Evolutionary conservation across 345 rosid genomes (phyloP), one percentile per base, ranked within the genome.

Genomic region (Isatis tinctoria): DNA sequence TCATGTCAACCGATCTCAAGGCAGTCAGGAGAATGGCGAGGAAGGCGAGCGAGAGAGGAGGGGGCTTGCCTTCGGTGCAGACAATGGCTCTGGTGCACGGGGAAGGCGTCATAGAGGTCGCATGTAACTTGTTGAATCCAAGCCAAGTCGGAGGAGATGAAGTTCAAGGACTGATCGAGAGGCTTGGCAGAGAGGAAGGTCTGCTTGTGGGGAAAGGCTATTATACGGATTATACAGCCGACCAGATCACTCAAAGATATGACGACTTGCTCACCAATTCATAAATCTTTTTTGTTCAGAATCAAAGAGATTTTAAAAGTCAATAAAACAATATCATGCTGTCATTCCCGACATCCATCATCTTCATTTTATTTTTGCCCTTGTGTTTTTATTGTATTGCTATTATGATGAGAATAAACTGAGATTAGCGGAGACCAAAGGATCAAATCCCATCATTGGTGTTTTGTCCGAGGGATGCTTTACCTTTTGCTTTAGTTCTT

Each of bases 111-210:
- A 88, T 76, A 36, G 98, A 91, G 80, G 96, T 94, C 17, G 98
- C 97, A 1, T 91, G 96, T 80, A 91, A 91, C 80, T 74, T 94
- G 85, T 73, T 91, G 85, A 87, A 90, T 43, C 93, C 98, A n/a
- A 72, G 76, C 47, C 76, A 81, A 48, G 92, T 87, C 3, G 89
- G 97, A 69, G 93, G 92, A 60, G 89, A 82, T 2, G 77, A 77
- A 62, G 93, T 94, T 79, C 97, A 94, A 78, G 75, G 59, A 28
- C 77, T 88, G 82, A 88, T 94, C 32, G 93, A 91, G 78, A 83
- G 77, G 73, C 83, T 88, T 20, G 95, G 93, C 0, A 17, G 58
- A 67, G 87, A 83, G 26, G 86, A 85, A 69, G 90, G 93, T 30
- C 28, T 88, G 57, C 43, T 67, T 53, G 95, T 78, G 10, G 93